Evolutionary conservation across 345 rosid species (phyloP).

Genomic region (Ceriops zippeliana): DNA sequence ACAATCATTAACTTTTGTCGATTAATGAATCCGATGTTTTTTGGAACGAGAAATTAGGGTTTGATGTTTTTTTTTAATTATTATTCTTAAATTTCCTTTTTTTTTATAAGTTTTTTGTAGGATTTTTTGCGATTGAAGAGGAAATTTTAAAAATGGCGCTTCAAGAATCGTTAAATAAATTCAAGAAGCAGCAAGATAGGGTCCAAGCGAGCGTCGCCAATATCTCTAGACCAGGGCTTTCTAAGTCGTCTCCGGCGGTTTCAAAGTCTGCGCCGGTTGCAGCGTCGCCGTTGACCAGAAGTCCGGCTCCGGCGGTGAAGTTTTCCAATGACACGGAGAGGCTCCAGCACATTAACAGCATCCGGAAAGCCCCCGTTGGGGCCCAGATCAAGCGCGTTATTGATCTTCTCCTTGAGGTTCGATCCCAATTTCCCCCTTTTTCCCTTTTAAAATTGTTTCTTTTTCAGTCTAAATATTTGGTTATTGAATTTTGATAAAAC

Average conservation of each 20-base stretch:
- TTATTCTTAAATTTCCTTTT: no score
- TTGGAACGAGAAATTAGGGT: no score
- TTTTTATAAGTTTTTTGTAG: no score
- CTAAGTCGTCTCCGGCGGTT: constrained; percentile 30
- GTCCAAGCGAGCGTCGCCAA: constrained; percentile 60
- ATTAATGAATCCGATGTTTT: no score
- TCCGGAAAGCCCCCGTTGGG: constrained; percentile 73
- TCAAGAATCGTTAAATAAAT: constrained; percentile 53
- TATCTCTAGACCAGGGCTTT: constrained; percentile 44
- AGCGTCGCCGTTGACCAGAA: constrained; percentile 31
- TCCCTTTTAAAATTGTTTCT: no score
- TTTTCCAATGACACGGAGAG: constrained; percentile 79
- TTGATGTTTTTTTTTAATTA: no score
- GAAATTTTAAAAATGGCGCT: constrained; percentile 46
- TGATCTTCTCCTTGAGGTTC: constrained; percentile 54
- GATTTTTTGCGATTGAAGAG: no score
- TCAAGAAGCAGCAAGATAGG: constrained; percentile 76
- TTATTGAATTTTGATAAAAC: no score
- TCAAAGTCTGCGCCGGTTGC: constrained; percentile 22
- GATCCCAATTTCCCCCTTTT: background rate
- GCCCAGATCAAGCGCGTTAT: constrained; percentile 94
- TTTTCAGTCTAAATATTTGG: no score
- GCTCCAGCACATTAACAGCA: constrained; percentile 51
- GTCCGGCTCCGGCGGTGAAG: constrained; percentile 49
- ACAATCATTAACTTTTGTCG: no score